A percentile compares a stretch with the other conserved stretches of the same genome.
Evolutionary conservation across 345 rosid genomes (phyloP).

Genomic region (Bruguiera gymnorhiza): DNA sequence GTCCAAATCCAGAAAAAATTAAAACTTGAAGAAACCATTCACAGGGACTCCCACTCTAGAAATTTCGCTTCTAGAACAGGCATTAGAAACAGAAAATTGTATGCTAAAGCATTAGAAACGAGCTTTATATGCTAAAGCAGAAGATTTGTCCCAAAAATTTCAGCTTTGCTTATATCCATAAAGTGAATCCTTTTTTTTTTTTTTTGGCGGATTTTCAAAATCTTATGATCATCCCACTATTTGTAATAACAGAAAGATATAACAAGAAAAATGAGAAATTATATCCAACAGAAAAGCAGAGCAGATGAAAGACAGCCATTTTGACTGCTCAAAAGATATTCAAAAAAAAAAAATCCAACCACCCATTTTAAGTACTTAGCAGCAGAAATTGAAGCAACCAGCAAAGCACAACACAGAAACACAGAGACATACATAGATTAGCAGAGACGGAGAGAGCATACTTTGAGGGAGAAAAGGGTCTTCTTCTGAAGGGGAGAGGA

Average conservation of each 20-base stretch:
- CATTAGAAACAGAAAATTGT: too few relatives aligned
- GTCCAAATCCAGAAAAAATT: neutral
- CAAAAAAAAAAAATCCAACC: neutral
- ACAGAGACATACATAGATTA: too few relatives aligned
- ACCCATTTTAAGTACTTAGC: neutral
- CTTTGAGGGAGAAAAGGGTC: slow-evolving; percentile 21
- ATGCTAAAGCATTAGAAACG: too few relatives aligned
- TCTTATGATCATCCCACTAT: too few relatives aligned
- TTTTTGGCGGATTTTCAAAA: too few relatives aligned
- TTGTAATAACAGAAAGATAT: too few relatives aligned
- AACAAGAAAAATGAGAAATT: neutral
- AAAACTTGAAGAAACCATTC: neutral
- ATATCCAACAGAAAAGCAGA: neutral
- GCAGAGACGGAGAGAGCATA: slow-evolving; percentile 27
- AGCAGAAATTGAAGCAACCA: neutral
- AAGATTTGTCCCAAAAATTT: too few relatives aligned
- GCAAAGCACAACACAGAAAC: slow-evolving; percentile 1
- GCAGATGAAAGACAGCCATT: neutral
- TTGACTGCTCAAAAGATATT: neutral
- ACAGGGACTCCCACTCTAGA: too few relatives aligned
- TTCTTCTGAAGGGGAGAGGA: neutral
- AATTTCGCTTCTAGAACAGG: too few relatives aligned
- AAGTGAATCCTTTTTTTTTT: too few relatives aligned
- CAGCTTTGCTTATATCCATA: too few relatives aligned
- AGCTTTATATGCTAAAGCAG: too few relatives aligned